Evolutionary conservation across 768 basidiomycete genomes (phyloP).

Genomic region (Trametopsis cervina): DNA sequence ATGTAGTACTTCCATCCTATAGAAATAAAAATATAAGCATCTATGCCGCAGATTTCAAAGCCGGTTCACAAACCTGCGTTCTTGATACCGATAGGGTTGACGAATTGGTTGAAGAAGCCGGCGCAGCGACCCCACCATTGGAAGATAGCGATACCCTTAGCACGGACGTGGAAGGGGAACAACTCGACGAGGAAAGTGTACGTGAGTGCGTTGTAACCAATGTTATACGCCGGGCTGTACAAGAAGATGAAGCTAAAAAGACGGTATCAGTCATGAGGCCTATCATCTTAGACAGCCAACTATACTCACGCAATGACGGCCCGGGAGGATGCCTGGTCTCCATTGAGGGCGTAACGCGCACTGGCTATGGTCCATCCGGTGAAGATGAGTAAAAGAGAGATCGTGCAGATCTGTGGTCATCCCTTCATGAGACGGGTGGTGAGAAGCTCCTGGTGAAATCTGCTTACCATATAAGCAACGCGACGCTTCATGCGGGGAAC

Average conservation of each 20-base stretch:
- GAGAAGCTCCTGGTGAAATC: background rate
- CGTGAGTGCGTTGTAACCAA: conserved; percentile 50
- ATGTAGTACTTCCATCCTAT: conserved; percentile 53
- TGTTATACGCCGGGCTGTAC: conserved; percentile 49
- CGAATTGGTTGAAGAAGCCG: conserved; percentile 59
- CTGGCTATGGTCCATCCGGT: conserved; percentile 51
- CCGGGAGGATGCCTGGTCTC: conserved; percentile 36
- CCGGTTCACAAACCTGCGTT: conserved; percentile 33
- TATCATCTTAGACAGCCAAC: too few relatives aligned
- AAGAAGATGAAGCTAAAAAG: conserved; percentile 42
- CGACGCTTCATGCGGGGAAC: conserved; percentile 42
- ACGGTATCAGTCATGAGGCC: background rate
- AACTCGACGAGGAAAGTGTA: conserved; percentile 63
- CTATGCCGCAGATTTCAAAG: background rate
- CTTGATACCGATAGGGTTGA: conserved; percentile 56
- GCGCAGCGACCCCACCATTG: conserved; percentile 51
- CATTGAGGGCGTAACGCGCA: conserved; percentile 36
- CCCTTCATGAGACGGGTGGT: background rate
- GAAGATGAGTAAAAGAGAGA: conserved; percentile 39
- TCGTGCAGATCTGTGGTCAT: conserved; percentile 35
- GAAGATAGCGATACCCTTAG: conserved; percentile 55
- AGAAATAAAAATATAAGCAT: background rate
- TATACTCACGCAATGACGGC: conserved; percentile 41
- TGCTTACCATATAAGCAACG: conserved; percentile 40
- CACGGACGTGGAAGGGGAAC: conserved; percentile 57